A percentile compares a stretch with the other conserved stretches of the same genome.
These are phyloP conservation scores for Chaetomium sp. DNA, from an alignment of 2,329 filamentous ascomycete genomes.

Conservation along the genomic window DNA sequence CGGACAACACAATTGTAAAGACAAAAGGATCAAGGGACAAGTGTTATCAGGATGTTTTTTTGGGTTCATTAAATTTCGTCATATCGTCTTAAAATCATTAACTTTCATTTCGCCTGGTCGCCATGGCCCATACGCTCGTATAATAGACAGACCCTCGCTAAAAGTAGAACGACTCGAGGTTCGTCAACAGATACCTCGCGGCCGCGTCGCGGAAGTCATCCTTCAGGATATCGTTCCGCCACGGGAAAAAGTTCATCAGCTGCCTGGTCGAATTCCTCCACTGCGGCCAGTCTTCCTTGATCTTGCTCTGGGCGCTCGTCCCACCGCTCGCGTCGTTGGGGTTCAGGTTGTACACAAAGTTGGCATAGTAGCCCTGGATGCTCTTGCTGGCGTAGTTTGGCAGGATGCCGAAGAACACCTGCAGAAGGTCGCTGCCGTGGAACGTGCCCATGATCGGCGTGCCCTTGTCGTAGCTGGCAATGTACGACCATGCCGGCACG, in stretches of 20 bases:
- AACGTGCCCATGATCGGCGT: slow-evolving; percentile 69
- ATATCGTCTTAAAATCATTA: no score
- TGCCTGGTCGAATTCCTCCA: slow-evolving; percentile 37
- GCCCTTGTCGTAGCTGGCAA: slow-evolving; percentile 64
- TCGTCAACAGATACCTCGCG: slow-evolving; percentile 22
- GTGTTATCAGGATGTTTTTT: no score
- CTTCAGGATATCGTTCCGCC: slow-evolving; percentile 18
- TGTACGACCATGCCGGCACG: slow-evolving; percentile 67
- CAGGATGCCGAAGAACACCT: slow-evolving; percentile 60
- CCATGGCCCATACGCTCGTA: background rate
- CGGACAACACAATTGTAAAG: no score
- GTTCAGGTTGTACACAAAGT: slow-evolving; percentile 63
- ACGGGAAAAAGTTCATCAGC: slow-evolving; percentile 42
- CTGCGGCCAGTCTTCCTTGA: slow-evolving; percentile 36
- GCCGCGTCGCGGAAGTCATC: slow-evolving; percentile 27
- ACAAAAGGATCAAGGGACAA: no score
- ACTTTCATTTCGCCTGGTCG: no score
- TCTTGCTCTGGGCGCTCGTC: slow-evolving; percentile 31
- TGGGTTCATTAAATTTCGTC: no score
- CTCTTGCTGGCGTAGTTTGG: slow-evolving; percentile 55
- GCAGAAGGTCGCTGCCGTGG: slow-evolving; percentile 63
- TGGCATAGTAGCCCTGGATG: slow-evolving; percentile 64
- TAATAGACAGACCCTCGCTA: slow-evolving; percentile 6
- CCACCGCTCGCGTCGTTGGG: slow-evolving; percentile 48
- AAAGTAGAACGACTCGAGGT: slow-evolving; percentile 18